Base-by-base conservation (phyloP, 2,329 filamentous ascomycete species). In the Magnaporthiopsis poae region DNA sequence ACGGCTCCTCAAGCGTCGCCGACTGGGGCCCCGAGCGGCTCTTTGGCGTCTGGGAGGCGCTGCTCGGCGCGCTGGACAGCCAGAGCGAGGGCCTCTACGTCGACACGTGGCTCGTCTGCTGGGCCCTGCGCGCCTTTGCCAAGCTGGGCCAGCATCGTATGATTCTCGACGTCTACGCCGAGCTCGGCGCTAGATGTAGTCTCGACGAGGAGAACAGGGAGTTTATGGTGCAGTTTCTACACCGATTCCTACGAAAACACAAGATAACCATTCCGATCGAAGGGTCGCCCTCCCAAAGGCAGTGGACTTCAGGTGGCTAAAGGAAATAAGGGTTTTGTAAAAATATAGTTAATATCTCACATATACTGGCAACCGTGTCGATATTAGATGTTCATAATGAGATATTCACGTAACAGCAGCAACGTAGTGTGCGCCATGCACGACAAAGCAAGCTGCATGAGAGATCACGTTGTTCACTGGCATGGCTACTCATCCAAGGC, bases 21-120 rank as follows among this genome's bases (percentile, higher is more conserved):
- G 82, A 86, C 15, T 99, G 95, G 94, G 91, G 86, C 35, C 79
- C 81, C 36, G 77, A 83, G 69, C 84, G 87, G n/a, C 83, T 98
- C 2, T 82, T 88, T 61, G 82, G 80, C 60, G 85, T 92, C 13
- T 90, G 90, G 82, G 75, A 80, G 11, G 84, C 89, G 0, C 86
- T 92, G 69, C 78, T 90, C 18, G 74, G 79, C 18, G 82, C 84
- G 0, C 74, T 85, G 2, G 82, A 86, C 66, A 75, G 78, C 25
- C 73, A 77, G 8, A 77, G 79, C 1, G 75, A 80, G 0, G 78
- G 75, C 0, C 76, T 89, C 9, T 79, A 81, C 66, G 79, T 89
- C 36, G 82, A 82, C 68, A 81, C 80, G 8, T 89, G 87, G 86
- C 77, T 90, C 70, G 83, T 83, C 60, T 80, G 85, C 60, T 87